Conservation (phyloP, 352 stramenopile genomes). For the Pythium pyrilobum region DNA sequence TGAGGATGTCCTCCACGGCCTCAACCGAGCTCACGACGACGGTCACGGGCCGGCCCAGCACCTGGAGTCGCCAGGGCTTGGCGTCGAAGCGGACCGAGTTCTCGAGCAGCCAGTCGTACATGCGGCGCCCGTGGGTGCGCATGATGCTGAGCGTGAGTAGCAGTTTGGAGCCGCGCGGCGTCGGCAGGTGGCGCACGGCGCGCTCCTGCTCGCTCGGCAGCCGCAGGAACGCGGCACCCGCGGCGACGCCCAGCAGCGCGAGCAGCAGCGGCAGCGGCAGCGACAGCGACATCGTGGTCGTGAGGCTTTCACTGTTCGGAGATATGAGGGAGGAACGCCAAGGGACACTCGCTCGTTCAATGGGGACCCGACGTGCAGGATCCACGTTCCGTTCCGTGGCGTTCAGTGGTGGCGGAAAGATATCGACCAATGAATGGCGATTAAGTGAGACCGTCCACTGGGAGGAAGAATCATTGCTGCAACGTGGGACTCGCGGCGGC, state of each 20-base stretch:
- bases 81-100: conserved; percentile 29
- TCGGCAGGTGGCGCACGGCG: conserved; percentile 14
- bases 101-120: conserved; percentile 59
- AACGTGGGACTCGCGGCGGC: no score
- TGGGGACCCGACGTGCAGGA: no score
- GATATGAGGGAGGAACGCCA: no score
- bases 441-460: no score
- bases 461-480: no score
- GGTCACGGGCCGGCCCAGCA: conserved; percentile 26
- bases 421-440: no score
- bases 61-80: conserved; percentile 37
- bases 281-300: no score
- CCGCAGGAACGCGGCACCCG: background rate
- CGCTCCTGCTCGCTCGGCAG: conserved; percentile 14
- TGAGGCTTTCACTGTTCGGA: no score
- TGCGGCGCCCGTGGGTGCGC: conserved; percentile 26
- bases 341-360: no score
- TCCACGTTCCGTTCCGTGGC: no score
- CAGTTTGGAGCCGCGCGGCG: conserved; percentile 1
- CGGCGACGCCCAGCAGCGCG: background rate
- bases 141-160: conserved; percentile 37
- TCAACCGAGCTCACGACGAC: conserved; percentile 31
- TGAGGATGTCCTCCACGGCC: conserved; percentile 40
- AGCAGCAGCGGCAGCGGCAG: no score
- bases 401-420: no score